Percentiles rank a stretch among this genome's conserved stretches.
phyloP scores from a whole-genome alignment of 2,329 filamentous ascomycete species.

The Cladosporium sp. region DNA sequence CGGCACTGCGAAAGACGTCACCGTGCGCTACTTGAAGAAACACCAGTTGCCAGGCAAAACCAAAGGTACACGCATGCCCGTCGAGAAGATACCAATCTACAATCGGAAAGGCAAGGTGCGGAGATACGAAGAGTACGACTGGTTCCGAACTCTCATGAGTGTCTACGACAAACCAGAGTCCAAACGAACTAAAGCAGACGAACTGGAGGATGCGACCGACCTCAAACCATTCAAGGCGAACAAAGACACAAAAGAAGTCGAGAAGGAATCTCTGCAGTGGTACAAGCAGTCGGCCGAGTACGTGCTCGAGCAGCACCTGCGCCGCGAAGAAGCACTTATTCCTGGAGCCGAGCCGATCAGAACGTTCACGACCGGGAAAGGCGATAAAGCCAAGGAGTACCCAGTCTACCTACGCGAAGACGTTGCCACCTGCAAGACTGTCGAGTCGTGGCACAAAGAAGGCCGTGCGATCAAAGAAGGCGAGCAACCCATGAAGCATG shows the following conservation, averaged over 20 bases:
- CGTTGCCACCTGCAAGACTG: conserved; percentile 81
- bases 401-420: conserved; percentile 79
- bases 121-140: conserved; percentile 76
- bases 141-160: conserved; percentile 80
- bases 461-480: conserved; percentile 73
- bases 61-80: conserved; percentile 75
- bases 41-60: conserved; percentile 84
- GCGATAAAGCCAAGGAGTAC: conserved; percentile 70
- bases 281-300: conserved; percentile 86
- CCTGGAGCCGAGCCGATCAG: conserved; percentile 69
- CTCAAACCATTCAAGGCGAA: conserved; percentile 69
- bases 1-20: conserved; percentile 91
- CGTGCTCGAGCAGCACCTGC: conserved; percentile 80
- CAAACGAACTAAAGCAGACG: conserved; percentile 69
- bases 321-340: conserved; percentile 84
- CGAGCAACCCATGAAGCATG: conserved; percentile 76
- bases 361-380: conserved; percentile 74
- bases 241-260: conserved; percentile 51
- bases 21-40: conserved; percentile 81
- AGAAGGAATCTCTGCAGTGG: conserved; percentile 70
- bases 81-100: conserved; percentile 79
- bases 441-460: conserved; percentile 97
- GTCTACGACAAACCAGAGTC: conserved; percentile 62
- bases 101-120: conserved; percentile 75
- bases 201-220: conserved; percentile 75